These are phyloP conservation scores for Neocucurbitaria cava DNA, from an alignment of 2,329 filamentous ascomycete genomes.

Conservation along the genomic window DNA sequence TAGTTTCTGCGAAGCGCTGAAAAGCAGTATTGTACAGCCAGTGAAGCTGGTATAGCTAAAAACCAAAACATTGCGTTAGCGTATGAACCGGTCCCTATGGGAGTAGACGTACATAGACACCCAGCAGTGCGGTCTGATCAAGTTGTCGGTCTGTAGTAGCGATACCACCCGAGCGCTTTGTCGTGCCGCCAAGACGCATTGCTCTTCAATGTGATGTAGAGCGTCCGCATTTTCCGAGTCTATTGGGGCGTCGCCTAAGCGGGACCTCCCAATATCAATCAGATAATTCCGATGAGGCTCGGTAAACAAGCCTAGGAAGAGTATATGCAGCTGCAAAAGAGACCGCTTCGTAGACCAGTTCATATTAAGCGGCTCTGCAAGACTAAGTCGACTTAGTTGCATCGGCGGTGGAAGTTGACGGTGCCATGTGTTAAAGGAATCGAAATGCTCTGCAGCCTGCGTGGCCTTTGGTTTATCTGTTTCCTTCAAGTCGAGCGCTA, in stretches of 20 bases:
- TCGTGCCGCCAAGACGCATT: conserved; percentile 11
- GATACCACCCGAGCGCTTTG: conserved; percentile 9
- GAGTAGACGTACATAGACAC: conserved; percentile 9
- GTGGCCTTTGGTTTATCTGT: conserved; percentile 1
- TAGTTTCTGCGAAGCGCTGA: conserved; percentile 17
- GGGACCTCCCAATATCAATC: conserved; percentile 6
- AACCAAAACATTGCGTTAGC: conserved; percentile 5
- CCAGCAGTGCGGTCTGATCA: conserved; percentile 10
- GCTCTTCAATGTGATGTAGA: conserved; percentile 8
- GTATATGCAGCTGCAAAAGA: conserved; percentile 11
- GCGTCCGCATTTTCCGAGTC: neutral
- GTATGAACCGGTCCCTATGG: neutral
- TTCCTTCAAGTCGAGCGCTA: conserved; percentile 11
- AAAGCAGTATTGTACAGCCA: conserved; percentile 12
- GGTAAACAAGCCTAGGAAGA: conserved; percentile 14
- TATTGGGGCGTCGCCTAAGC: conserved; percentile 1
- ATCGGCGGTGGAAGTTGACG: conserved; percentile 14
- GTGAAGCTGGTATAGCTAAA: conserved; percentile 16
- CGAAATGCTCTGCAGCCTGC: conserved; percentile 4
- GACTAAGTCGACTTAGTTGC: conserved; percentile 13
- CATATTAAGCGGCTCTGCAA: conserved; percentile 5
- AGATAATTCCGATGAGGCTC: conserved; percentile 6
- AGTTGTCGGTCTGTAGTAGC: conserved; percentile 7
- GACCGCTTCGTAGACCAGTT: conserved; percentile 11
- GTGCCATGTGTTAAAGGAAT: conserved; percentile 9